Percentiles rank a stretch among this genome's conserved stretches.
Conservation (phyloP, 129 eudicot species). For the Tagetes erecta region DNA sequence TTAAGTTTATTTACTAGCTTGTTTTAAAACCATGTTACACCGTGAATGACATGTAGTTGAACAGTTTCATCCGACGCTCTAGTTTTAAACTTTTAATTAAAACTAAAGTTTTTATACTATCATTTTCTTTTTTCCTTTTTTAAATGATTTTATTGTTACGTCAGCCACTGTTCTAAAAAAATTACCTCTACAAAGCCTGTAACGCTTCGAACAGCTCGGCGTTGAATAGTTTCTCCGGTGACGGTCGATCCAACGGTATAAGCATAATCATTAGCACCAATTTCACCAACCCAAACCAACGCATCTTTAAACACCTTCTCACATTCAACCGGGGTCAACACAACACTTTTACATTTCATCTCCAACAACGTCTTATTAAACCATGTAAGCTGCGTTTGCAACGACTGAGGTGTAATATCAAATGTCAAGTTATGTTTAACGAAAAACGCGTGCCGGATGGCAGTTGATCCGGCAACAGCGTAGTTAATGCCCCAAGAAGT, state of each 20-base stretch:
- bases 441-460: conserved; percentile 58
- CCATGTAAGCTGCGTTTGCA: conserved; percentile 70
- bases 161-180: background rate
- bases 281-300: conserved; percentile 86
- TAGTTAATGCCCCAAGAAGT: conserved; percentile 53
- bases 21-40: no score
- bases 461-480: conserved; percentile 87
- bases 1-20: no score
- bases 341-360: conserved; percentile 39
- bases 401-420: conserved; percentile 55
- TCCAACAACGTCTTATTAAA: conserved; percentile 44
- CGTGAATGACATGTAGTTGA: no score
- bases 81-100: no score
- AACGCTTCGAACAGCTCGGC: conserved; percentile 54
- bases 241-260: conserved; percentile 56
- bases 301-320: conserved; percentile 54
- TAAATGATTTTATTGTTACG: no score
- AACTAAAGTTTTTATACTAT: no score
- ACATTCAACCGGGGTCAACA: conserved; percentile 38
- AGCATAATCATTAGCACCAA: conserved; percentile 92
- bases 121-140: no score
- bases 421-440: conserved; percentile 55
- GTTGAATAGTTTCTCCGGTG: conserved; percentile 35
- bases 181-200: conserved; percentile 61
- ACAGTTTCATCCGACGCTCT: no score